phyloP scores from a whole-genome alignment of 371 early-diverging fungal species.

The Sporodiniella umbellata region DNA sequence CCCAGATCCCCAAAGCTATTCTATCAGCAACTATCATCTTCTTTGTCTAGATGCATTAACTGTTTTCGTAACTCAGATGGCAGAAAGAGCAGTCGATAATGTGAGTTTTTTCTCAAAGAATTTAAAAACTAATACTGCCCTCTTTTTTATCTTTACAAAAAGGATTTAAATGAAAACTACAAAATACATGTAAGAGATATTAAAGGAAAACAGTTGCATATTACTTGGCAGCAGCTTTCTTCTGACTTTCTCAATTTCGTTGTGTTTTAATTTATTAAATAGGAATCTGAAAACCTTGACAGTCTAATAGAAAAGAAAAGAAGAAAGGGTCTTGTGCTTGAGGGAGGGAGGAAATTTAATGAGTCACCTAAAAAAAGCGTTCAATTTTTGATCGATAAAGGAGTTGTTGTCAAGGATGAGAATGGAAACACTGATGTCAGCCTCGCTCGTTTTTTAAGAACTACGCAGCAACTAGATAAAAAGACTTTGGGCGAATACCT shows the following conservation, averaged over 20 bases:
- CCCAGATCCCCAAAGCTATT: constrained; percentile 69
- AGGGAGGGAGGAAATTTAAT: constrained; percentile 83
- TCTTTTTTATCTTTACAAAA: too few relatives aligned
- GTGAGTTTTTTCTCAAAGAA: too few relatives aligned
- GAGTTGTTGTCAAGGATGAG: constrained; percentile 43
- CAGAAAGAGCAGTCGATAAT: constrained; percentile 54
- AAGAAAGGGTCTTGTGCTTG: constrained; percentile 70
- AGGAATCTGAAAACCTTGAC: constrained; percentile 1
- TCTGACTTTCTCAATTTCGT: too few relatives aligned
- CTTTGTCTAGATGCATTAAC: constrained; percentile 80
- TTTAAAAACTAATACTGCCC: too few relatives aligned
- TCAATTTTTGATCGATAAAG: constrained; percentile 56
- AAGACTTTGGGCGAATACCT: constrained; percentile 85
- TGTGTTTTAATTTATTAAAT: neutral
- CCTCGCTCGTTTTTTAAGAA: constrained; percentile 67
- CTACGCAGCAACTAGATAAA: constrained; percentile 77
- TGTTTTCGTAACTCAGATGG: constrained; percentile 75
- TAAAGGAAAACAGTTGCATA: too few relatives aligned
- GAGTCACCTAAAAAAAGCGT: constrained; percentile 86
- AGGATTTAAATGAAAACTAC: too few relatives aligned
- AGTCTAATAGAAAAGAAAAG: constrained; percentile 37
- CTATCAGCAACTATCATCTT: constrained; percentile 59
- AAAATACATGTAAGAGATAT: neutral
- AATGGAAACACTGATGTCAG: constrained; percentile 52
- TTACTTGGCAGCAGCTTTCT: too few relatives aligned